Percentiles rank a stretch among this genome's conserved stretches.
phyloP scores from a whole-genome alignment of 176 grass and related monocot genomes.

The Neostapfia colusana region DNA sequence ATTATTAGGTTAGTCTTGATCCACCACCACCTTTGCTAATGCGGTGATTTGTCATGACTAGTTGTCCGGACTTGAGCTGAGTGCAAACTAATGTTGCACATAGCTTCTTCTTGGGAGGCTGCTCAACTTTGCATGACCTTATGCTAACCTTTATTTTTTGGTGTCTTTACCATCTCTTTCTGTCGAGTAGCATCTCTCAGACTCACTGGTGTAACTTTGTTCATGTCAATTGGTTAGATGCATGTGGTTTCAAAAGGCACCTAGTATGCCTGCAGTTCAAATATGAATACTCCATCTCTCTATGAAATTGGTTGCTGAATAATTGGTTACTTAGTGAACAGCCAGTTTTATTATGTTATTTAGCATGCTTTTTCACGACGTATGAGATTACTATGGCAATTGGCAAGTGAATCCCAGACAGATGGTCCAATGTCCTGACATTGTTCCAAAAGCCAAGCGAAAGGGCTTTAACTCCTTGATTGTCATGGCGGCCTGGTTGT shows the following conservation, averaged over 20 bases:
- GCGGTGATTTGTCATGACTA: not conserved
- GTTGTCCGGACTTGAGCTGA: not conserved
- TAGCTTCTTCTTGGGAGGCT: not conserved
- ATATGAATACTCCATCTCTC: not conserved
- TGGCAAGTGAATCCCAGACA: not conserved
- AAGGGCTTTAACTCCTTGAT: too few relatives aligned
- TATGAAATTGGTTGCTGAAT: not conserved
- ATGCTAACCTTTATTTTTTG: not conserved
- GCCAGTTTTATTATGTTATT: not conserved
- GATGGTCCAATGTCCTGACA: too few relatives aligned
- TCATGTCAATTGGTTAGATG: not conserved
- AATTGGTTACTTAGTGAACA: not conserved
- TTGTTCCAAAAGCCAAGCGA: too few relatives aligned
- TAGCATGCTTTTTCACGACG: not conserved
- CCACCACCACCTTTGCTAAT: constrained; percentile 2
- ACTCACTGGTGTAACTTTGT: not conserved
- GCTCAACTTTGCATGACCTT: not conserved
- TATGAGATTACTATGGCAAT: not conserved
- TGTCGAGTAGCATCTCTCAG: not conserved
- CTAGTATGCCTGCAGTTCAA: not conserved
- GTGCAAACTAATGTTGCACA: not conserved
- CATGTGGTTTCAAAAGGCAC: not conserved
- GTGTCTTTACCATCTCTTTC: not conserved
- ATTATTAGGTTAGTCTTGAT: constrained; percentile 62
- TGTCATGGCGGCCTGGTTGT: too few relatives aligned